These are phyloP conservation scores for Aspergillus coremiiformis DNA, from an alignment of 495 filamentous ascomycete genomes.

Conservation along the genomic window DNA sequence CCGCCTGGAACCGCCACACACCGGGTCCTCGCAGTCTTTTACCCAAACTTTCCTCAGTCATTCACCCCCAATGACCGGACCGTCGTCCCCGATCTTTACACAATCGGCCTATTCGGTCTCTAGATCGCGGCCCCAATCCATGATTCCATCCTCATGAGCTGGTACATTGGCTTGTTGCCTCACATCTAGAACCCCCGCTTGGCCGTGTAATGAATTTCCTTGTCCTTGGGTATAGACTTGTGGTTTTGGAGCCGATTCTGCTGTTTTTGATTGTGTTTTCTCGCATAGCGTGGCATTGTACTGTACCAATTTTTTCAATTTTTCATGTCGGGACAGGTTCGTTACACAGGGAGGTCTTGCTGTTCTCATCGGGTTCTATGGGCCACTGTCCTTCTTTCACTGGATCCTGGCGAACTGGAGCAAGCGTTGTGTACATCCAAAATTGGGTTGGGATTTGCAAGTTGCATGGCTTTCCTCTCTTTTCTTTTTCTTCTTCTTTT, in stretches of 20 bases:
- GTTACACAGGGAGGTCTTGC: not conserved
- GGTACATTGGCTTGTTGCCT: not conserved
- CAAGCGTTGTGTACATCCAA: slow-evolving; percentile 1
- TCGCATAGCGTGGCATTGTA: slow-evolving; percentile 14
- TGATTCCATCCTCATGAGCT: slow-evolving; percentile 24
- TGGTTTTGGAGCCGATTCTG: slow-evolving; percentile 4
- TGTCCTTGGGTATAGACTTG: slow-evolving; percentile 11
- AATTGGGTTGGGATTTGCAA: not conserved
- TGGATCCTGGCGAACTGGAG: slow-evolving; percentile 1
- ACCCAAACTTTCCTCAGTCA: slow-evolving; percentile 25
- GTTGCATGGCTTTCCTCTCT: not conserved
- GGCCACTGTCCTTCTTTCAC: not conserved
- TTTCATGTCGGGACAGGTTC: not conserved
- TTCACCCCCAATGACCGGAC: slow-evolving; percentile 32
- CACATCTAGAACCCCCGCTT: not conserved
- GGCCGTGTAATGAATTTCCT: slow-evolving; percentile 10
- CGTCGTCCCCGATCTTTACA: slow-evolving; percentile 35
- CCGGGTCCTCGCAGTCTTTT: slow-evolving; percentile 27
- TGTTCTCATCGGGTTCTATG: not conserved
- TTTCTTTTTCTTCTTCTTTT: not conserved
- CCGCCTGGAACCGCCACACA: slow-evolving; percentile 22
- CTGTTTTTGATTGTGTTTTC: slow-evolving; percentile 2
- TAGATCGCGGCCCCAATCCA: slow-evolving; percentile 26
- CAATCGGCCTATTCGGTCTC: slow-evolving; percentile 25
- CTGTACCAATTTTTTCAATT: not conserved